phyloP scores from a whole-genome alignment of 169 alveolate genomes.

The Eimeria maxima region DNA sequence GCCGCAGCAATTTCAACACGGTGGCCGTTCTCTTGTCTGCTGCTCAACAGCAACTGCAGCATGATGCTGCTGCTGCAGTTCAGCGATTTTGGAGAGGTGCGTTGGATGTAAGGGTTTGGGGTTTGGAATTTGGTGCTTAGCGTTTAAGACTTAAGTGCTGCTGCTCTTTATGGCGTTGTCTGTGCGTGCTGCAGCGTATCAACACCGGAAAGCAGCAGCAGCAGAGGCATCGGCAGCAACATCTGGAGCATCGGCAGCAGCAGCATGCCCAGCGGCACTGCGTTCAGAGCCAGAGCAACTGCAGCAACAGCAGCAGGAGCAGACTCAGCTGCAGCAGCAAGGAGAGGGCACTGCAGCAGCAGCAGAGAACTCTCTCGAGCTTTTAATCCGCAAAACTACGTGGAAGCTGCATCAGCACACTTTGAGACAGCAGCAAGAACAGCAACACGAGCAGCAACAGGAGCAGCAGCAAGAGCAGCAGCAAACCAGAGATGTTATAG shows the following conservation, averaged over 20 bases:
- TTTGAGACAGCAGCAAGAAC: slow-evolving; percentile 44
- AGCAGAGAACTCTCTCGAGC: slow-evolving; percentile 31
- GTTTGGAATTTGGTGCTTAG: slow-evolving; percentile 11
- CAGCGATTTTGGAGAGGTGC: slow-evolving; percentile 55
- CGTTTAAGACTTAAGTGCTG: slow-evolving; percentile 21
- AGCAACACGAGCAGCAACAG: slow-evolving; percentile 46
- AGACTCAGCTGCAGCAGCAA: slow-evolving; percentile 13
- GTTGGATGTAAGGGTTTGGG: background rate
- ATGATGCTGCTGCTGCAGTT: slow-evolving; percentile 27
- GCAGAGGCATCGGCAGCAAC: slow-evolving; percentile 35
- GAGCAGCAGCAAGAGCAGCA: slow-evolving; percentile 49
- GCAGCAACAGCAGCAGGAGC: slow-evolving; percentile 33
- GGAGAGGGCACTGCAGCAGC: background rate
- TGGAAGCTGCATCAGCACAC: slow-evolving; percentile 72
- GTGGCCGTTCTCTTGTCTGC: slow-evolving; percentile 3
- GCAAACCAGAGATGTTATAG: slow-evolving; percentile 2
- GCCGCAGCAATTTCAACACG: background rate
- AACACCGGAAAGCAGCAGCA: slow-evolving; percentile 2
- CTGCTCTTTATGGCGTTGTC: background rate
- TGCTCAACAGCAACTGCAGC: slow-evolving; percentile 50
- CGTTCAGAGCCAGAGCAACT: background rate
- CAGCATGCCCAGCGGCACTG: slow-evolving; percentile 25
- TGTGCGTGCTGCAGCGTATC: background rate
- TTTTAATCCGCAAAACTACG: slow-evolving; percentile 23
- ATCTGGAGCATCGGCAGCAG: slow-evolving; percentile 28